Conservation (phyloP, 2,329 filamentous ascomycete species). For the Pseudocercospora pini-densiflorae region DNA sequence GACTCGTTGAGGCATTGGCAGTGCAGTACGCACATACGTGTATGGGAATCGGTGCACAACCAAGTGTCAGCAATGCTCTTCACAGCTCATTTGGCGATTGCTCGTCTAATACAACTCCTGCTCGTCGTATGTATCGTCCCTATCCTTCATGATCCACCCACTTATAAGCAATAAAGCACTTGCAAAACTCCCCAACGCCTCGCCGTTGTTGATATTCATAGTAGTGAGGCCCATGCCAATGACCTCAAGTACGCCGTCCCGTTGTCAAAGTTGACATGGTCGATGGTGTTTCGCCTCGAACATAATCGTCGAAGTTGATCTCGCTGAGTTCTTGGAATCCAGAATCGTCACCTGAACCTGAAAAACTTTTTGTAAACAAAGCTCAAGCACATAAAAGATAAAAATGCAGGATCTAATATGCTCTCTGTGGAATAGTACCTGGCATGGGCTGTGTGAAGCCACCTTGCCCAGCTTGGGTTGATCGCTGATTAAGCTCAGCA, state of each 20-base stretch:
- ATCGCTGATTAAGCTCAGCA: slow-evolving; percentile 20
- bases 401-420: slow-evolving; percentile 23
- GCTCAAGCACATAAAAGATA: background rate
- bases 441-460: slow-evolving; percentile 29
- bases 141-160: background rate
- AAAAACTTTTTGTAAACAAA: background rate
- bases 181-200: slow-evolving; percentile 7
- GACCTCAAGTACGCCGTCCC: background rate
- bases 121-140: background rate
- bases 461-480: slow-evolving; percentile 27
- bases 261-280: background rate
- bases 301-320: background rate
- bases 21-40: background rate
- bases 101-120: background rate
- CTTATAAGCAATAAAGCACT: background rate
- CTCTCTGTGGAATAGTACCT: slow-evolving; percentile 30
- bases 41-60: background rate
- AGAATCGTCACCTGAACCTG: background rate
- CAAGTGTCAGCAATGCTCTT: background rate
- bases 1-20: background rate
- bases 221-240: background rate
- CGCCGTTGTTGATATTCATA: background rate
- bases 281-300: background rate
- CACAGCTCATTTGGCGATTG: slow-evolving; percentile 1
- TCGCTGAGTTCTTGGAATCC: background rate